Evolutionary conservation across 169 alveolate genomes (phyloP), one percentile per base, ranked within the genome.

Genomic region (Cystoisospora suis): DNA sequence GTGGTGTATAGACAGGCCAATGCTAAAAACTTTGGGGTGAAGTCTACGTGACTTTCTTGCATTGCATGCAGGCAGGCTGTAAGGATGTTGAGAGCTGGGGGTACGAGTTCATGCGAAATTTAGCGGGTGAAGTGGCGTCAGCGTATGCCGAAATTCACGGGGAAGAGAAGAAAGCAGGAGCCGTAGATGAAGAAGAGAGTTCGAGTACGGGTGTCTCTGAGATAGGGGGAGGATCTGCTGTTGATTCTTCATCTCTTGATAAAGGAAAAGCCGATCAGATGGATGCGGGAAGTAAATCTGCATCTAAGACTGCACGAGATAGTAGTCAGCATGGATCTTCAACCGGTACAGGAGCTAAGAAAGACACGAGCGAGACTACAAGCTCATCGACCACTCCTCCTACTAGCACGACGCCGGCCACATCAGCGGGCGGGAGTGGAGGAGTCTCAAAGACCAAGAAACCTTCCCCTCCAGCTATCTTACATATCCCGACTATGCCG

Each of bases 141-240:
- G 92, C 92, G 70, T 88, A 47, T 56, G 92, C 92, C 36, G 92
- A 88, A 53, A 47, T 88, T 79, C 92, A 88, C 61, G 81, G 69
- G 47, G 88, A 88, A 72, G 88, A 88, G 87, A 49, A 75, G 56
- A 12, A 40, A 88, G 70, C 72, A 3, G 88, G 46, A 27, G 88
- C 88, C 1, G 12, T 69, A 32, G 87, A 69, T n/a, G 70, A 53
- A 15, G 91, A 87, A 34, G 79, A 88, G 29, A 70, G 49, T 81
- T 15, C 29, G 29, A 23, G 23, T 12, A 53, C 65, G 65, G 29
- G 65, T 15, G 23, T 15, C 29, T 12, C 29, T 15, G 65, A 53
- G 23, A n/a, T n/a, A n/a, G n/a, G n/a, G n/a, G n/a, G n/a, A n/a
- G n/a, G n/a, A n/a, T n/a, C n/a, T n/a, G n/a, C n/a, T n/a, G n/a